Conservation (phyloP, 306 rosid genomes). For the Hippophae gyantsensis region DNA sequence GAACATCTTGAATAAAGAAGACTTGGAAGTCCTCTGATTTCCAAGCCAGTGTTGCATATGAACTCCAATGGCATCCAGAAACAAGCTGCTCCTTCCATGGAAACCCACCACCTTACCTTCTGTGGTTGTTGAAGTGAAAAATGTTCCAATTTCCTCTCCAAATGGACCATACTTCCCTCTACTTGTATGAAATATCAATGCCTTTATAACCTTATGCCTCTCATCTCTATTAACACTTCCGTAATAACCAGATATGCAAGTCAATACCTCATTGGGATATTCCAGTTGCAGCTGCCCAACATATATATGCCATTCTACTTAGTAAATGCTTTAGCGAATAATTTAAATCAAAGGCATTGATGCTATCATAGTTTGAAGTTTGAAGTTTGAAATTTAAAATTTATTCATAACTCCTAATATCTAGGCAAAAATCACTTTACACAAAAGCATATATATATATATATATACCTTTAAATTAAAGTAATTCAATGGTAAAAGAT, state of each 20-base stretch:
- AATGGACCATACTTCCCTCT: slow-evolving; percentile 87
- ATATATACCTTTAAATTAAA: no score
- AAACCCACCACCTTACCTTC: slow-evolving; percentile 87
- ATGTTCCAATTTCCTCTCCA: slow-evolving; percentile 78
- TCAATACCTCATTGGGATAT: slow-evolving; percentile 72
- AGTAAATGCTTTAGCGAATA: background rate
- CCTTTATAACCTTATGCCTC: slow-evolving; percentile 39
- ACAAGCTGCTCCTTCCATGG: slow-evolving; percentile 77
- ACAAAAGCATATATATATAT: no score
- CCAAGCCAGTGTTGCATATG: slow-evolving; percentile 99
- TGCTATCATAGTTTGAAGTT: no score
- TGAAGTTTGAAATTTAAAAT: no score
- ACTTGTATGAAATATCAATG: slow-evolving; percentile 59
- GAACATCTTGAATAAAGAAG: slow-evolving; percentile 58
- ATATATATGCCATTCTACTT: background rate
- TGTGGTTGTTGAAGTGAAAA: slow-evolving; percentile 80
- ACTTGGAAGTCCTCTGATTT: slow-evolving; percentile 43
- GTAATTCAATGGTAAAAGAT: no score
- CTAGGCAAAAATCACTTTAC: no score
- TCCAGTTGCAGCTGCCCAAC: slow-evolving; percentile 61
- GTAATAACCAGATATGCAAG: slow-evolving; percentile 67
- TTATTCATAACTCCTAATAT: no score
- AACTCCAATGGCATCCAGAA: slow-evolving; percentile 83
- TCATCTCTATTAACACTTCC: slow-evolving; percentile 45
- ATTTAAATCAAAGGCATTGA: no score